Conservation (phyloP, 257 asterid genomes). For the Salvia hispanica region DNA sequence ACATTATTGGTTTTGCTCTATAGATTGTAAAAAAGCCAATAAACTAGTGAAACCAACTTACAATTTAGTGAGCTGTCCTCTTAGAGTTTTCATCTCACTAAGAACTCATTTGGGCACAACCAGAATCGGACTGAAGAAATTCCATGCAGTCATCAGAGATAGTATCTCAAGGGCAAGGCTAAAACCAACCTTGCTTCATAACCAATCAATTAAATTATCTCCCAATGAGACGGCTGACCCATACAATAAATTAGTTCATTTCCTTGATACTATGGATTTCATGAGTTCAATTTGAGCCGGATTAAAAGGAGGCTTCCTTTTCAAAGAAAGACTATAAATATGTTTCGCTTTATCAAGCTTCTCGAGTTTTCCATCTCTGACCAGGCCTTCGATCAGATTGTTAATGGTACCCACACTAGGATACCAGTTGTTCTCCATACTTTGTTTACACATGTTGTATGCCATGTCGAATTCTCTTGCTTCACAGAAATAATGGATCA, state of each 20-base stretch:
- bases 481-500: slow-evolving; percentile 67
- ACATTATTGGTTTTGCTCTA: not conserved
- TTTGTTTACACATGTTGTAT: slow-evolving; percentile 58
- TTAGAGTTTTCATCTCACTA: too few relatives aligned
- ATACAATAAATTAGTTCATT: slow-evolving; percentile 28
- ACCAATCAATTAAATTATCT: slow-evolving; percentile 25
- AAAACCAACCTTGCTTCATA: not conserved
- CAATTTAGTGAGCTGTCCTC: not conserved
- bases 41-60: not conserved
- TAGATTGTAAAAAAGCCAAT: not conserved
- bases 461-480: slow-evolving; percentile 59
- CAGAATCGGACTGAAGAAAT: slow-evolving; percentile 18
- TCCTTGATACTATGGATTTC: slow-evolving; percentile 45
- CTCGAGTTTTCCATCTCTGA: slow-evolving; percentile 37
- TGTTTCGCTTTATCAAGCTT: slow-evolving; percentile 44
- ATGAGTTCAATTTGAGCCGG: slow-evolving; percentile 44
- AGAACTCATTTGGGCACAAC: slow-evolving; percentile 19
- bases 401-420: slow-evolving; percentile 62
- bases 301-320: slow-evolving; percentile 66
- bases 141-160: slow-evolving; percentile 15
- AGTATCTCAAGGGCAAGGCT: slow-evolving; percentile 6
- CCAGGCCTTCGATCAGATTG: slow-evolving; percentile 60
- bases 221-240: not conserved
- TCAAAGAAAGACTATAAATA: slow-evolving; percentile 52
- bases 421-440: slow-evolving; percentile 71